Conservation (phyloP, 139 green algal species). For the Marvania coccoides region DNA sequence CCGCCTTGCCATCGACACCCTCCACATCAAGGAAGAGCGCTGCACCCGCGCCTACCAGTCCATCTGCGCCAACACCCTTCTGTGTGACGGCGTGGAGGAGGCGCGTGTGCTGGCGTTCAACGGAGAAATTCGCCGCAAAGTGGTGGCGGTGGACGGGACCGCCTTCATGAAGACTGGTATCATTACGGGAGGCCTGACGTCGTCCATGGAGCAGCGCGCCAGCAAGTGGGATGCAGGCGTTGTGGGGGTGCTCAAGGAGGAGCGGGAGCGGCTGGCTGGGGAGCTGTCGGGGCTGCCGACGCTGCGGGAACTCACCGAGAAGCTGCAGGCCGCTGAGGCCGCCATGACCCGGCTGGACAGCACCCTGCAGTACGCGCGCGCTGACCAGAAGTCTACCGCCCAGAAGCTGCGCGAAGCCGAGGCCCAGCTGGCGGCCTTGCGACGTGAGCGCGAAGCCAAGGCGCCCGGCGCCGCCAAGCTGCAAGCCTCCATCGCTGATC, state of each 20-base stretch:
- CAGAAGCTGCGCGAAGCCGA: constrained; percentile 8
- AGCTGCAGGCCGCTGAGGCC: constrained; percentile 18
- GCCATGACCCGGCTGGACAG: constrained; percentile 39
- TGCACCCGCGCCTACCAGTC: constrained; percentile 54
- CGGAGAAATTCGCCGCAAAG: constrained; percentile 49
- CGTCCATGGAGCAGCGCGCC: constrained; percentile 37
- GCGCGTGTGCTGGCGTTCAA: constrained; percentile 64
- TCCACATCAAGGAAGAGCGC: constrained; percentile 56
- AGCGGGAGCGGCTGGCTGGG: neutral
- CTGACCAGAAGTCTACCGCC: constrained; percentile 21
- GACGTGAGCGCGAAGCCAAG: constrained; percentile 21
- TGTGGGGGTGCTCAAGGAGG: constrained; percentile 47
- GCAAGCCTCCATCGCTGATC: constrained; percentile 27
- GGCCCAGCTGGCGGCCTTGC: constrained; percentile 16
- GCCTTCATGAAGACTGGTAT: constrained; percentile 74
- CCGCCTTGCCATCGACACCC: constrained; percentile 75
- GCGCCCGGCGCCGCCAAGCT: constrained; percentile 25
- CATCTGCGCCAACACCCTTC: constrained; percentile 70
- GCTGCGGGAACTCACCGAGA: constrained; percentile 3
- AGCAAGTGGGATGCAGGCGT: constrained; percentile 59
- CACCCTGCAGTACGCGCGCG: constrained; percentile 11
- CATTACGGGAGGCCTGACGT: constrained; percentile 65
- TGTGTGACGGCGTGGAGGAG: constrained; percentile 81
- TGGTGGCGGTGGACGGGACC: constrained; percentile 80
- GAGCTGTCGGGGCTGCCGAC: constrained; percentile 31